Evolutionary conservation across 78 protist species (phyloP).

Genomic region (Dictyostelium brefeldianum): DNA sequence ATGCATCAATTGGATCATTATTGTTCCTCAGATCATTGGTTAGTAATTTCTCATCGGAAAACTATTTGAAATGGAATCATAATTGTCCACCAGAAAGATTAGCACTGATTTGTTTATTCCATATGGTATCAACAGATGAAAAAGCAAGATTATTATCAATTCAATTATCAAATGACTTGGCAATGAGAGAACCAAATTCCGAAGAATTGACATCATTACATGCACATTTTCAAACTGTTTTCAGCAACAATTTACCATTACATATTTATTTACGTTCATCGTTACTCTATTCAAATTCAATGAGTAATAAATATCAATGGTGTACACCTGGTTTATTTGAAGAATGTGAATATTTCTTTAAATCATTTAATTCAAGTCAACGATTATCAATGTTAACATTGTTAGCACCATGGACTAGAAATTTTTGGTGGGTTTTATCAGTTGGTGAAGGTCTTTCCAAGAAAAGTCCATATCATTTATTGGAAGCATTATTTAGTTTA

Average conservation of each 20-base stretch:
- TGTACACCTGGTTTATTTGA: slow-evolving; percentile 55
- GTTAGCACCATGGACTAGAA: slow-evolving; percentile 75
- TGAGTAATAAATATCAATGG: slow-evolving; percentile 47
- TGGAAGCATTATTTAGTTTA: slow-evolving; percentile 44
- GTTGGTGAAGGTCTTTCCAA: slow-evolving; percentile 21
- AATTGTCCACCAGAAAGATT: slow-evolving; percentile 64
- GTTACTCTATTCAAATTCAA: slow-evolving; percentile 37
- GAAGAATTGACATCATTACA: slow-evolving; percentile 6
- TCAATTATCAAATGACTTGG: slow-evolving; percentile 37
- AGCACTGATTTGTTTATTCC: slow-evolving; percentile 29
- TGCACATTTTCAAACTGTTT: slow-evolving; percentile 13
- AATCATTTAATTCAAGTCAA: slow-evolving; percentile 30
- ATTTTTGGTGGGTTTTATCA: slow-evolving; percentile 45
- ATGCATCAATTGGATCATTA: slow-evolving; percentile 28
- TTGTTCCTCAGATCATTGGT: slow-evolving; percentile 39
- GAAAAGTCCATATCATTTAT: not conserved
- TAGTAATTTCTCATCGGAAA: slow-evolving; percentile 25
- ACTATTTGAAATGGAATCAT: slow-evolving; percentile 29
- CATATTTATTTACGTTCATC: slow-evolving; percentile 36
- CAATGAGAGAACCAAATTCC: slow-evolving; percentile 25
- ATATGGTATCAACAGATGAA: slow-evolving; percentile 51
- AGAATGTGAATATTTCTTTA: slow-evolving; percentile 27
- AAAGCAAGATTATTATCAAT: slow-evolving; percentile 44
- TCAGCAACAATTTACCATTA: not conserved
- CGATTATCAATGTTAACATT: not conserved